phyloP scores from a whole-genome alignment of 331 rosid genomes.

The Erythrophleum ivorense region DNA sequence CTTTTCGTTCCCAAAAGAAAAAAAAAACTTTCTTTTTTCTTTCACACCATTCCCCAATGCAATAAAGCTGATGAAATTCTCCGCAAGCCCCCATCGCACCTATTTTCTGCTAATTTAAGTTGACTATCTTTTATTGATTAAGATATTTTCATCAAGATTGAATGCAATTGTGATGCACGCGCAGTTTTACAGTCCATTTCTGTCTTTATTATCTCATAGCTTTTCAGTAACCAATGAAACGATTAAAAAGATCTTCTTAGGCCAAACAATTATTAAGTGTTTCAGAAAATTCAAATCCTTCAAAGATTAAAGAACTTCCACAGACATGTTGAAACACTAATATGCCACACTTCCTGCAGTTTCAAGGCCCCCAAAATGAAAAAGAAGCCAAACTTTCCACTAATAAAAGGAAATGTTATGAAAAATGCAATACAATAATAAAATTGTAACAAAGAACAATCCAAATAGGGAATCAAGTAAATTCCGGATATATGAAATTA shows the following conservation, averaged over 20 bases:
- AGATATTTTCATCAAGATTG: background rate
- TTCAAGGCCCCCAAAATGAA: background rate
- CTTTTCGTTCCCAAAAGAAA: background rate
- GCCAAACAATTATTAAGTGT: background rate
- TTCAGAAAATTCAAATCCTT: background rate
- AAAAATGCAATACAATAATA: background rate
- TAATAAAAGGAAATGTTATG: no score
- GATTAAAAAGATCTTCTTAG: background rate
- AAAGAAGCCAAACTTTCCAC: background rate
- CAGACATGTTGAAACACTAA: background rate
- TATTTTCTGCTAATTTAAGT: constrained; percentile 14
- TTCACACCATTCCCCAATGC: background rate
- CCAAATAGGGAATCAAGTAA: background rate
- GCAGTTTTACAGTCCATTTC: background rate
- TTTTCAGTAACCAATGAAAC: background rate
- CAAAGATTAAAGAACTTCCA: background rate
- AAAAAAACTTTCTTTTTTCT: background rate
- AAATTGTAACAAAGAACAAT: background rate
- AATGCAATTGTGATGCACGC: background rate
- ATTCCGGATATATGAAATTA: background rate
- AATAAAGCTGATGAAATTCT: background rate
- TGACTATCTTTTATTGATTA: background rate
- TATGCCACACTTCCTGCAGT: background rate
- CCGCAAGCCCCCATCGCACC: background rate
- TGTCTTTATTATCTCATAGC: background rate